Evolutionary conservation across 768 basidiomycete species (phyloP), one percentile per base, ranked within the genome.

Genomic region (Macrolepiota dolichaula): DNA sequence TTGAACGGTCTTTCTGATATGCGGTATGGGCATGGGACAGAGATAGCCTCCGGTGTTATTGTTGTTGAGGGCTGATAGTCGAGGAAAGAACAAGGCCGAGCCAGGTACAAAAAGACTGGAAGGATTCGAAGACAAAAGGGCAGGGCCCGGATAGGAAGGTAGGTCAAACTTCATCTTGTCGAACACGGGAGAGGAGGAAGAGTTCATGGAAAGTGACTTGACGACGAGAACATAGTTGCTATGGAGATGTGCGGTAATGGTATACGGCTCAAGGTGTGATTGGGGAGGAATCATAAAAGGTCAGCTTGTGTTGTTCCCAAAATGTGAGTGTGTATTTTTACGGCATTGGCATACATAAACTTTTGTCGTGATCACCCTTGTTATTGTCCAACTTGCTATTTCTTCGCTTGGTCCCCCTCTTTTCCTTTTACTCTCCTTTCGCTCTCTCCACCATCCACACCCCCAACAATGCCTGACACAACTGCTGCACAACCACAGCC

Each of bases 391-490:
- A 42, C 24, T 38, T 55, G 22, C 47, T 55, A 55, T 64, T 53
- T 61, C 55, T 61, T 54, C 37, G 36, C 51, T 17, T 51, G 29
- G 37, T 35, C 37, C 50, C 27, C 59, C 53, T 51, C n/a, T 49
- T 49, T 61, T 9, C 37, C 59, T 59, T 60, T 62, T 53, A 52
- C 66, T 51, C 64, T 63, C 63, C 63, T 63, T 63, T 64, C 53
- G 47, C 52, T 66, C 52, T 66, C 42, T 42, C 65, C 54, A 62
- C 62, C 55, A 63, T 27, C 50, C 36, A 35, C 59, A 50, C 58
- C 62, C 29, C 10, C 12, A 42, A 40, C 50, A 22, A 73, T 73
- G 72, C 69, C 72, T 19, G 72, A 73, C 32, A 64, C 69, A 50
- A 46, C 69, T 37, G 55, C 60, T 27, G 64, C 70, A 24, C 66